Evolutionary conservation across 1,284 basidiomycete species (phyloP), one percentile per base, ranked within the genome.

Genomic region (Cutaneotrichosporon spelunceum): DNA sequence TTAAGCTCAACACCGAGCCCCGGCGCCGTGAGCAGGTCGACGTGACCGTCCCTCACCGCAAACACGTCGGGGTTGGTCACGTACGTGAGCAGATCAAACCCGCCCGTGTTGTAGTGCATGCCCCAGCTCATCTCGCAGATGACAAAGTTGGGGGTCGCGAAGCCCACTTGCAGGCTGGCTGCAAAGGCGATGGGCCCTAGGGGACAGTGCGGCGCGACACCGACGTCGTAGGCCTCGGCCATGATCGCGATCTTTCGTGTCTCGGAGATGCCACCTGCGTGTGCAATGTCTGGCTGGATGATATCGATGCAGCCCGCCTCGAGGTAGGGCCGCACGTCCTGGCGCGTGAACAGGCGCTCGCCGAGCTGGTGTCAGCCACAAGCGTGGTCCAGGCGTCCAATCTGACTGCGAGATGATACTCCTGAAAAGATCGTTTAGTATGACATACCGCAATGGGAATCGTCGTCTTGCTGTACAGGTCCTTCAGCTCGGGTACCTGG

Each of bases 61-160:
- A 89, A 89, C 3, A 89, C 83, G 5, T 81, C 80, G 3, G 80
- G 79, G 66, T 82, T 81, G 54, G 65, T 73, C 73, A 89, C 80
- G 75, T 79, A 81, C 2, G 87, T 89, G 72, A 86, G 84, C 16
- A 90, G 81, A 70, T 90, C 88, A 49, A 84, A 86, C 26, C 74
- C 78, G 27, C 84, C 84, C 66, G 83, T 77, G 74, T 89, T 89
- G 79, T 89, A 89, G 76, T 90, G 87, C 70, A 89, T 88, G 82
- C 77, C 73, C 73, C 75, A 77, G 49, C 68, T 76, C 75, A 78
- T 78, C 63, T 77, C 77, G 66, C 76, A 79, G 52, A 79, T 73
- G 81, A 79, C 72, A 68, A 79, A 79, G 67, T 80, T 80, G 56
- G 76, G 73, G 7, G 78, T 78, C 48, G 68, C 75, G 68, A 78